phyloP scores from a whole-genome alignment of 768 basidiomycete genomes.

The Lentinula boryana region DNA sequence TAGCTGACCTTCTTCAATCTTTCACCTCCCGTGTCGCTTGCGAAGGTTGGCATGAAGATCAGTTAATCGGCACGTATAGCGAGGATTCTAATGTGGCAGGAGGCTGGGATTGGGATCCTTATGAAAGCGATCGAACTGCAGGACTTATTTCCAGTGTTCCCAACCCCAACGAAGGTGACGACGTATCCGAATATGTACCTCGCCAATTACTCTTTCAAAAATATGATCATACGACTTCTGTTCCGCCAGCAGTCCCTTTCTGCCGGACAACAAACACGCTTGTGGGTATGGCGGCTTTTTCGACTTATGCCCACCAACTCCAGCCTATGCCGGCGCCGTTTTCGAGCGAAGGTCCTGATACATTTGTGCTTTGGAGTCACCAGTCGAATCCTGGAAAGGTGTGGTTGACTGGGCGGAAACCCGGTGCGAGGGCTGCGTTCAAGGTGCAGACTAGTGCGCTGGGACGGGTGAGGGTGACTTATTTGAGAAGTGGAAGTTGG shows the following conservation, averaged over 20 bases:
- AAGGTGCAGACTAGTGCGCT: background rate
- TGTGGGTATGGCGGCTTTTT: background rate
- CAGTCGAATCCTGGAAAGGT: background rate
- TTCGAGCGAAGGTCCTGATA: background rate
- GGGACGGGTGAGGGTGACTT: background rate
- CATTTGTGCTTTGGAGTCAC: background rate
- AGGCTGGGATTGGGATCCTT: background rate
- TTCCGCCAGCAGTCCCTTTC: background rate
- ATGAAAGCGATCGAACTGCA: background rate
- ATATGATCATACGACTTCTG: background rate
- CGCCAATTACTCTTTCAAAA: background rate
- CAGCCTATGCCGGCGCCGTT: background rate
- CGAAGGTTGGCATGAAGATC: constrained; percentile 1
- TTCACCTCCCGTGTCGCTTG: constrained; percentile 1
- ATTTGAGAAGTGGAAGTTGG: background rate
- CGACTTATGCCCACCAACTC: background rate
- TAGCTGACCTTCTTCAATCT: background rate
- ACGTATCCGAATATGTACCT: background rate
- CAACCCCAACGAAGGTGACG: background rate
- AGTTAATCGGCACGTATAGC: background rate
- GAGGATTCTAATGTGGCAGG: background rate
- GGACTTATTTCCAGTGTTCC: background rate
- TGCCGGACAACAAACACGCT: background rate
- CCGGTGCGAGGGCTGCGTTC: background rate
- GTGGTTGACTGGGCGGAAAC: background rate